These are phyloP conservation scores for Kwoniella shivajii DNA, from an alignment of 1,284 basidiomycete species.

Conservation along the genomic window DNA sequence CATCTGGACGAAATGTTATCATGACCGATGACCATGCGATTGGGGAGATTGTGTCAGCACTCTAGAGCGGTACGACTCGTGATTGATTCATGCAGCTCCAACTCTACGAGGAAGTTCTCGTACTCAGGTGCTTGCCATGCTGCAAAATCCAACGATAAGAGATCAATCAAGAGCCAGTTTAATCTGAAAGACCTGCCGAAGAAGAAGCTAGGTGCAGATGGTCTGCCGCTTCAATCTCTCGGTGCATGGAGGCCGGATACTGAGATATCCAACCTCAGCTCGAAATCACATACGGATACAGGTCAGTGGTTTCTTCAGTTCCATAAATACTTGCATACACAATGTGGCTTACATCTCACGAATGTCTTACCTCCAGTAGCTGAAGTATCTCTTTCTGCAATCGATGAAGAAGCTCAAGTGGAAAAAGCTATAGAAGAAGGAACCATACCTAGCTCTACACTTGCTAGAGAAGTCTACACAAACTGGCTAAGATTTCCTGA, in stretches of 20 bases:
- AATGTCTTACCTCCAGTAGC: neutral
- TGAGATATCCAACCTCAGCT: neutral
- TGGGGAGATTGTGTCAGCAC: too few species aligned
- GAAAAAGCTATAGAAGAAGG: constrained; percentile 13
- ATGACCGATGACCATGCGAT: too few species aligned
- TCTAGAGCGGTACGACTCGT: too few species aligned
- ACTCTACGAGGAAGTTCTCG: too few species aligned
- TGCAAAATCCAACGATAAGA: neutral
- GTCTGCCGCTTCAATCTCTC: constrained; percentile 16
- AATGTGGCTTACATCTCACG: too few species aligned
- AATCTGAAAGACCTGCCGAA: constrained; percentile 14
- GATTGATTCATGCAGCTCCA: too few species aligned
- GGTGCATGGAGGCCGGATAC: constrained; percentile 7
- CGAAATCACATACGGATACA: neutral
- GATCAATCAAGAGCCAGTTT: neutral
- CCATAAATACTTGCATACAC: neutral
- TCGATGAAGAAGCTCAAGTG: constrained; percentile 6
- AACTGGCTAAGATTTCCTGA: constrained; percentile 79
- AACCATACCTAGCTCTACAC: constrained; percentile 47
- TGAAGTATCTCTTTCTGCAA: too few species aligned
- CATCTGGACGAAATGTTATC: too few species aligned
- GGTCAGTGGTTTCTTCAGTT: neutral
- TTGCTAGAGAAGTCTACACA: constrained; percentile 69
- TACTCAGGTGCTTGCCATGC: too few species aligned
- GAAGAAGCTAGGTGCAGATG: constrained; percentile 5